Percentiles rank a stretch among this genome's conserved stretches.
Evolutionary conservation across 371 early-diverging fungal species (phyloP).

Genomic region (Mortierella polycephala): DNA sequence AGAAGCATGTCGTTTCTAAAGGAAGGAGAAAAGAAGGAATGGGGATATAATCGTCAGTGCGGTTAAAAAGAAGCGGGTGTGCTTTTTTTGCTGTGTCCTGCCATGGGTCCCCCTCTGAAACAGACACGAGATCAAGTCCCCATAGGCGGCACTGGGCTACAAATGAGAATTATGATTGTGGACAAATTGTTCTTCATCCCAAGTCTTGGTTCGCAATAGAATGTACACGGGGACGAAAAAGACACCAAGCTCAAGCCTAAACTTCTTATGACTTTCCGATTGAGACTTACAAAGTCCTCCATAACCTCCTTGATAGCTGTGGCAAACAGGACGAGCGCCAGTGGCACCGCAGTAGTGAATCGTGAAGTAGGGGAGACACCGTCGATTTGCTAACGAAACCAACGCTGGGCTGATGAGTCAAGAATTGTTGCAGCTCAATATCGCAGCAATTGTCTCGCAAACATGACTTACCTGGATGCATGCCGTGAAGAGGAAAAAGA

Average conservation of each 20-base stretch:
- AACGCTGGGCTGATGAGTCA: not conserved
- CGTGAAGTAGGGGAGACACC: slow-evolving; percentile 87
- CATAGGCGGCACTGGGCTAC: too few species aligned
- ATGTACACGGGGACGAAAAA: too few species aligned
- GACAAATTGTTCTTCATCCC: too few species aligned
- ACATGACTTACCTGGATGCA: slow-evolving; percentile 76
- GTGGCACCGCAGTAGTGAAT: slow-evolving; percentile 93
- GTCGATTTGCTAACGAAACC: slow-evolving; percentile 75
- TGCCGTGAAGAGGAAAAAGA: slow-evolving; percentile 94
- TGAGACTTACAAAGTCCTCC: slow-evolving; percentile 88
- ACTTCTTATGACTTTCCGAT: too few species aligned
- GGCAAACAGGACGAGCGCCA: slow-evolving; percentile 88
- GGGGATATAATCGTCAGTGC: not conserved
- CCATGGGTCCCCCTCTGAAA: too few species aligned
- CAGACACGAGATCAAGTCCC: too few species aligned
- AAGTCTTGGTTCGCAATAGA: too few species aligned
- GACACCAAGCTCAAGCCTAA: too few species aligned
- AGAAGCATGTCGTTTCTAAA: slow-evolving; percentile 81
- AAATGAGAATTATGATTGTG: too few species aligned
- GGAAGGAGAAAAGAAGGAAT: not conserved
- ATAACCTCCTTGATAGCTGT: slow-evolving; percentile 97
- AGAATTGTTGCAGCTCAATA: not conserved
- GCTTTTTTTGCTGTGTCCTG: too few species aligned
- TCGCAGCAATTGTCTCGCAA: not conserved
- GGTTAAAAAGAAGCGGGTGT: too few species aligned